Conservation (phyloP, 306 rosid species). For the Dryas alaskensis region DNA sequence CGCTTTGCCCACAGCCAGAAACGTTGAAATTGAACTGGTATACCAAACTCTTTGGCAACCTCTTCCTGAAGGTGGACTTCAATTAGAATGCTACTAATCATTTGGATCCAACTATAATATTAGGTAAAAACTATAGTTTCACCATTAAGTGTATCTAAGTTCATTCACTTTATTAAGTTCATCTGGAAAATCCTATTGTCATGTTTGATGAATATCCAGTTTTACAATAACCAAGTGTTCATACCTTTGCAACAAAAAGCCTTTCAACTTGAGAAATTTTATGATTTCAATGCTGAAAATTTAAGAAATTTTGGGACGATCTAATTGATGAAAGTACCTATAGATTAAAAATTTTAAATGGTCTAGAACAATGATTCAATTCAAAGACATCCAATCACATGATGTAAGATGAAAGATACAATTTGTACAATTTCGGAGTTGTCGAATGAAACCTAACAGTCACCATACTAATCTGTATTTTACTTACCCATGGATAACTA, state of each 20-base stretch:
- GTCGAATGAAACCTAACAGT: no score
- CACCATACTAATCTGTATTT: no score
- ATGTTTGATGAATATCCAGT: no score
- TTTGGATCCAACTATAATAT: not conserved
- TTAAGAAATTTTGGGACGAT: no score
- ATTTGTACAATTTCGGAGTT: no score
- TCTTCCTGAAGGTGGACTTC: constrained; percentile 53
- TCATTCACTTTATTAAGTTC: not conserved
- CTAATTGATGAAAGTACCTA: not conserved
- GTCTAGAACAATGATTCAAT: no score
- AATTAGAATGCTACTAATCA: not conserved
- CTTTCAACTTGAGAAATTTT: not conserved
- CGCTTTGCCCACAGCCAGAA: constrained; percentile 92
- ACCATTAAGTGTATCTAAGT: no score
- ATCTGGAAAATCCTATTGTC: not conserved
- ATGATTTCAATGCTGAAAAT: not conserved
- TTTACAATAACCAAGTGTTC: no score
- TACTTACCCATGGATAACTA: no score
- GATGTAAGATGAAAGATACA: no score
- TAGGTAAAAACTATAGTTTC: not conserved
- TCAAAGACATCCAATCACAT: no score
- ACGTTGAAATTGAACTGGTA: constrained; percentile 84
- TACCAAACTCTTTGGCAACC: constrained; percentile 80
- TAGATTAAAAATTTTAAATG: no score
- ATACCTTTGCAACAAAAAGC: not conserved